Conservation (phyloP, 306 rosid species). For the Astragalus membranaceus region DNA sequence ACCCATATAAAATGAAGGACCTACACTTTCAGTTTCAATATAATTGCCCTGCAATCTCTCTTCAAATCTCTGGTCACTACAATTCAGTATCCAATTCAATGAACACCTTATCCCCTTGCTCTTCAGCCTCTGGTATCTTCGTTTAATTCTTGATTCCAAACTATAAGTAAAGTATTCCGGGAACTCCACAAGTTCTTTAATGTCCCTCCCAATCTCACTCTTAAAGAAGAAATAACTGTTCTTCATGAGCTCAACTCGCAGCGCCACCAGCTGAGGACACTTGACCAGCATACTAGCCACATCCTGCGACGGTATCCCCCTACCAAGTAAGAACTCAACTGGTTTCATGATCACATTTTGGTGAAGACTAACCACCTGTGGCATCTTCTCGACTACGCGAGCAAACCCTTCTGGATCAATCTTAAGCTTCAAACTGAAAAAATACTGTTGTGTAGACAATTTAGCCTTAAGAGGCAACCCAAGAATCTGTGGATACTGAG, state of each 20-base stretch:
- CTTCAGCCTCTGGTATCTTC: slow-evolving; percentile 64
- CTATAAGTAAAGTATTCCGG: slow-evolving; percentile 92
- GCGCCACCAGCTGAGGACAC: slow-evolving; percentile 74
- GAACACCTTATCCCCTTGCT: slow-evolving; percentile 73
- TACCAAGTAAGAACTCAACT: slow-evolving; percentile 64
- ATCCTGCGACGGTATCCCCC: slow-evolving; percentile 45
- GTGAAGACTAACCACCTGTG: slow-evolving; percentile 81
- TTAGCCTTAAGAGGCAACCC: slow-evolving; percentile 88
- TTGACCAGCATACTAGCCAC: slow-evolving; percentile 67
- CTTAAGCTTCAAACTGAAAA: slow-evolving; percentile 84
- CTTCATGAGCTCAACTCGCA: slow-evolving; percentile 76
- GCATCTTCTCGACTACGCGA: slow-evolving; percentile 79
- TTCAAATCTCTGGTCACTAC: slow-evolving; percentile 90
- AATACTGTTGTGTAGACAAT: slow-evolving; percentile 73
- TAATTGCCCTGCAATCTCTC: slow-evolving; percentile 83
- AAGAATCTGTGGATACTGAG: slow-evolving; percentile 76
- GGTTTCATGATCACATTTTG: slow-evolving; percentile 81
- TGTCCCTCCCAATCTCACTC: slow-evolving; percentile 81
- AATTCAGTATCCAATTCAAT: slow-evolving; percentile 81
- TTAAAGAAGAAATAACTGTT: slow-evolving; percentile 75
- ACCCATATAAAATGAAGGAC: slow-evolving; percentile 78
- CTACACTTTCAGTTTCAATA: slow-evolving; percentile 66
- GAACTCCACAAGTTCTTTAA: slow-evolving; percentile 73
- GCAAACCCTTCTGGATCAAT: slow-evolving; percentile 82
- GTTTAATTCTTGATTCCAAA: slow-evolving; percentile 88